Evolutionary conservation across 1,139 yeast genomes (phyloP).

Genomic region (Zygosaccharomyces pseudobailii): DNA sequence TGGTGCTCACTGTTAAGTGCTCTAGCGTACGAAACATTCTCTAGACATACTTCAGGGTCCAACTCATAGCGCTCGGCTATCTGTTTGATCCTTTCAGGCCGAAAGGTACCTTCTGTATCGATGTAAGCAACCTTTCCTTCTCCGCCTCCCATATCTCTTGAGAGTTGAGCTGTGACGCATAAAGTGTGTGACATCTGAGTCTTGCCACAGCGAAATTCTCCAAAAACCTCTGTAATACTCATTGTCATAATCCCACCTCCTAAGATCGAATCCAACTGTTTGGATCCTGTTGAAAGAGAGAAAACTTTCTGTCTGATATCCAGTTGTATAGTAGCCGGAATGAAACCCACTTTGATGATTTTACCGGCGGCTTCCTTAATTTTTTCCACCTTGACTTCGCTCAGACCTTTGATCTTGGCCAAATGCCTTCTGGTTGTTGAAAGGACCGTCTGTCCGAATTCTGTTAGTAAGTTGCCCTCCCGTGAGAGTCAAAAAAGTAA

Average conservation of each 20-base stretch:
- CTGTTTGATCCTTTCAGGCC: conserved; percentile 52
- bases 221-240: conserved; percentile 61
- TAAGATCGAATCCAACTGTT: conserved; percentile 47
- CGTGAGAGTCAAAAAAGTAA: neutral
- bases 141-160: conserved; percentile 52
- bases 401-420: conserved; percentile 49
- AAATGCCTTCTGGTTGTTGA: conserved; percentile 52
- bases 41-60: conserved; percentile 50
- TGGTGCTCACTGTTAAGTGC: conserved; percentile 60
- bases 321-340: conserved; percentile 50
- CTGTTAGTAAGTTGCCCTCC: conserved; percentile 7
- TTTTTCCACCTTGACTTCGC: conserved; percentile 57
- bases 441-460: conserved; percentile 39
- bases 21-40: conserved; percentile 53
- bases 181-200: conserved; percentile 57
- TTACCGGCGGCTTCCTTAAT: conserved; percentile 59
- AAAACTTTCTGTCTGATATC: conserved; percentile 46
- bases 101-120: conserved; percentile 58
- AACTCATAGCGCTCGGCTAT: conserved; percentile 53
- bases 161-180: conserved; percentile 56
- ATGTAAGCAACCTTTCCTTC: conserved; percentile 60
- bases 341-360: conserved; percentile 47
- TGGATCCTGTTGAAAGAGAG: conserved; percentile 50
- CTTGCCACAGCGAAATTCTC: conserved; percentile 59
- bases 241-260: conserved; percentile 60